phyloP scores from a whole-genome alignment of 805 yeast genomes.

The Hanseniaspora meyeri region DNA sequence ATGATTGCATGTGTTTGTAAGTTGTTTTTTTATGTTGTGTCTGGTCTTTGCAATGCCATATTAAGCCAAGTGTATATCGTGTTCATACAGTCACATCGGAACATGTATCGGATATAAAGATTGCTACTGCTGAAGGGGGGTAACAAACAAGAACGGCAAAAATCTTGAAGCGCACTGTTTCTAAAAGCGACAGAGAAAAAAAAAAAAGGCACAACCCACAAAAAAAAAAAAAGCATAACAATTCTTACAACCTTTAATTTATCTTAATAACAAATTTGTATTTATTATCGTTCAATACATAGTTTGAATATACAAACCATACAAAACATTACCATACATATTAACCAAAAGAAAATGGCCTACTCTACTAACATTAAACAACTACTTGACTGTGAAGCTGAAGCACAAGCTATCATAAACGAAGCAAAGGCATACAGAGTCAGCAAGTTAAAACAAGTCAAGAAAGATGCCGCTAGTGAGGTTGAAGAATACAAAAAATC shows the following conservation, averaged over 20 bases:
- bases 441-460: constrained; percentile 82
- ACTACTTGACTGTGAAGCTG: constrained; percentile 67
- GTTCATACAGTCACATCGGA: too few relatives aligned
- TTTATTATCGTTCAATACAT: too few relatives aligned
- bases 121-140: too few relatives aligned
- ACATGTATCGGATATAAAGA: too few relatives aligned
- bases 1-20: too few relatives aligned
- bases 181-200: too few relatives aligned
- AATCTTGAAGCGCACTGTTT: too few relatives aligned
- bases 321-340: constrained; percentile 15
- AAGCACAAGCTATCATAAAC: constrained; percentile 90
- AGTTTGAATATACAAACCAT: neutral
- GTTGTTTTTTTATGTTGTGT: neutral
- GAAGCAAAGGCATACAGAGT: constrained; percentile 76
- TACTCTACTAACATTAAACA: constrained; percentile 21
- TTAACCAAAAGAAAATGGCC: constrained; percentile 26
- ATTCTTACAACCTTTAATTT: constrained; percentile 5
- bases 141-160: too few relatives aligned
- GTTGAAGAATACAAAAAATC: constrained; percentile 66
- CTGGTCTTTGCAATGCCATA: too few relatives aligned
- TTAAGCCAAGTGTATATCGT: too few relatives aligned
- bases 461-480: constrained; percentile 81
- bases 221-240: neutral
- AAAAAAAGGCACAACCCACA: neutral
- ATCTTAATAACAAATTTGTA: neutral